Percentiles rank a stretch among this genome's conserved stretches.
These are phyloP conservation scores for Geotrichum aggregatum DNA, from an alignment of 1,139 yeast genomes.

Conservation along the genomic window DNA sequence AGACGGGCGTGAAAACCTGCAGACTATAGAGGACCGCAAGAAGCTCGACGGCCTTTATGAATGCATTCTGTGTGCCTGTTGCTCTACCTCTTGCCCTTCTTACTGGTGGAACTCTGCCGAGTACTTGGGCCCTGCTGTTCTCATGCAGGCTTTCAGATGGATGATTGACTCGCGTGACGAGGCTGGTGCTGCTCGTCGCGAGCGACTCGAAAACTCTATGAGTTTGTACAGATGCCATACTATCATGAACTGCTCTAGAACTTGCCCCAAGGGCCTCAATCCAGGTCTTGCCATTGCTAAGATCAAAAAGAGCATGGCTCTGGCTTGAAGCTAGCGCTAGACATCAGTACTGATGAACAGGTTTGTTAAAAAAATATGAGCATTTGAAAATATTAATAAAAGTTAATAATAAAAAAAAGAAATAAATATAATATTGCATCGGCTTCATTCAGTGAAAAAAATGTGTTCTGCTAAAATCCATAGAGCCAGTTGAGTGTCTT, in stretches of 20 bases:
- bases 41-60: slow-evolving; percentile 96
- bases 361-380: no score
- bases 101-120: slow-evolving; percentile 99
- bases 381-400: neutral
- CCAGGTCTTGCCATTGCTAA: slow-evolving; percentile 98
- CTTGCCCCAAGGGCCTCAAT: slow-evolving; percentile 98
- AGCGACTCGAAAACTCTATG: slow-evolving; percentile 94
- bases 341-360: no score
- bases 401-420: neutral
- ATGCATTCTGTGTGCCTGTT: slow-evolving; percentile 97
- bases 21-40: slow-evolving; percentile 88
- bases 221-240: slow-evolving; percentile 98
- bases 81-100: slow-evolving; percentile 98
- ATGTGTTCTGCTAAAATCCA: no score
- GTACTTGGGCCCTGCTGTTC: slow-evolving; percentile 96
- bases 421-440: no score
- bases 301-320: slow-evolving; percentile 89
- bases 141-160: slow-evolving; percentile 99
- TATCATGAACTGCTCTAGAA: slow-evolving; percentile 94
- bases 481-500: no score
- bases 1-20: slow-evolving; percentile 92
- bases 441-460: no score
- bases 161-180: slow-evolving; percentile 95
- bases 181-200: slow-evolving; percentile 75
- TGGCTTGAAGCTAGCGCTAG: slow-evolving; percentile 48